Base-by-base conservation (phyloP, 306 rosid genomes). In the Chamaecrista fasciculata region DNA sequence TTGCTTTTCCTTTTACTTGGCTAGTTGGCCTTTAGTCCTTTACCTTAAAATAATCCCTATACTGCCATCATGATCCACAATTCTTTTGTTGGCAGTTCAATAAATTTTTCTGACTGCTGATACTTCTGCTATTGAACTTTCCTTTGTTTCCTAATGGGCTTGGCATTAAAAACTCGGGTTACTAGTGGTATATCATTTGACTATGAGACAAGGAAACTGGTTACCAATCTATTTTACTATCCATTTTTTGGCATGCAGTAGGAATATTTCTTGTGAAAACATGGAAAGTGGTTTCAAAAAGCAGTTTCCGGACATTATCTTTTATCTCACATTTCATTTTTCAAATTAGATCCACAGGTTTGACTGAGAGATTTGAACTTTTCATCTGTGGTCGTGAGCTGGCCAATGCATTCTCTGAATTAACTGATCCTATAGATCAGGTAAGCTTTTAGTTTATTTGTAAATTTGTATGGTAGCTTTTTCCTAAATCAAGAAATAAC, bases 361-460 rank as follows among this genome's bases (percentile, higher is more conserved):
- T 94, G 81, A 94, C 97, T 0, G 98, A 94, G 80, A 83, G 98
- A 52, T 90, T 94, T 79, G 98, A 94, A 77, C 97, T 94, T 76
- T 90, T 88, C 79, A 80, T 94, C 64, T 94, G 98, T 72, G 98
- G 98, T 34, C 97, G 98, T 72, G 98, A 94, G 85, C 74, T 94
- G 82, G 97, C 89, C 69, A 94, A 90, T 79, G 98, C 98, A 42
- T 94, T 94, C 85, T 94, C 98, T 3, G 98, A 94, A 75, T 76
- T 94, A 81, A 94, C 97, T 10, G 98, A 94, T 85, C 98, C 98
- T 50, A 40, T 90, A 72, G 98, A 94, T 84, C 98, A 93, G 94
- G 98, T 90, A 78, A 79, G 78, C 75, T 62, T 71, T 40, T 40
- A 36, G 25, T 12, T 52, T n/a, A n/a, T n/a, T 50, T 62, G 56